phyloP scores from a whole-genome alignment of 805 yeast genomes.

The Lachancea mirantina region DNA sequence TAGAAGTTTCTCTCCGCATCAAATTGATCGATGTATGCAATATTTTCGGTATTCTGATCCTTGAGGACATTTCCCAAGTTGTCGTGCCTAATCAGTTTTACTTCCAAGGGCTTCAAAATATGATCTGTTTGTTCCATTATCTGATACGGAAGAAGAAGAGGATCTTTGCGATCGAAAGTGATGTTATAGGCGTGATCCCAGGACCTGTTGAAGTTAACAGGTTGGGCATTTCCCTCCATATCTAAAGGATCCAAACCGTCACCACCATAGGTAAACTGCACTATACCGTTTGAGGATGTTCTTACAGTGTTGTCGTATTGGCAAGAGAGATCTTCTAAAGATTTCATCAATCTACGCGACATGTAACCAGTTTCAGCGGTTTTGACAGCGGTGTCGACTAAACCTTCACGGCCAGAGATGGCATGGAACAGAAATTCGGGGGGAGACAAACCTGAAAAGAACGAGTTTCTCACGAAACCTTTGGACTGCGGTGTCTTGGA shows the following conservation, averaged over 20 bases:
- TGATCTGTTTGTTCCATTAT: constrained; percentile 48
- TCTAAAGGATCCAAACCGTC: constrained; percentile 97
- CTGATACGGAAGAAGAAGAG: constrained; percentile 63
- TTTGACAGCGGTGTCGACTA: constrained; percentile 98
- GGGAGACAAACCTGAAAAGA: constrained; percentile 88
- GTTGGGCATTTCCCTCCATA: constrained; percentile 98
- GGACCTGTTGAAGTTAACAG: constrained; percentile 86
- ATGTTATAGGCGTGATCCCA: constrained; percentile 88
- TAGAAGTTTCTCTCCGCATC: constrained; percentile 88
- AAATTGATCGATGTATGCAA: constrained; percentile 68
- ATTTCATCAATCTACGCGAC: constrained; percentile 97
- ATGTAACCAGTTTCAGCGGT: constrained; percentile 99
- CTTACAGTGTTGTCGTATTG: constrained; percentile 92
- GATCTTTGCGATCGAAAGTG: constrained; percentile 50
- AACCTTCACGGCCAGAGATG: constrained; percentile 98
- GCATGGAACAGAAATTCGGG: constrained; percentile 98
- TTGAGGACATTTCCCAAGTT: constrained; percentile 54
- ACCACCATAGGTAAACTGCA: constrained; percentile 96
- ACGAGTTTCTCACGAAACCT: constrained; percentile 95
- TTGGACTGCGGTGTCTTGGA: constrained; percentile 96
- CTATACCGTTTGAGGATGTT: constrained; percentile 92
- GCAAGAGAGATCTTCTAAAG: constrained; percentile 89
- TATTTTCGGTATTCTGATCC: constrained; percentile 38
- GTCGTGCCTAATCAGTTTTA: constrained; percentile 56
- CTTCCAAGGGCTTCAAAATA: constrained; percentile 55